phyloP scores from a whole-genome alignment of 345 rosid species.

The sweet orange (Citrus sinensis) region DNA sequence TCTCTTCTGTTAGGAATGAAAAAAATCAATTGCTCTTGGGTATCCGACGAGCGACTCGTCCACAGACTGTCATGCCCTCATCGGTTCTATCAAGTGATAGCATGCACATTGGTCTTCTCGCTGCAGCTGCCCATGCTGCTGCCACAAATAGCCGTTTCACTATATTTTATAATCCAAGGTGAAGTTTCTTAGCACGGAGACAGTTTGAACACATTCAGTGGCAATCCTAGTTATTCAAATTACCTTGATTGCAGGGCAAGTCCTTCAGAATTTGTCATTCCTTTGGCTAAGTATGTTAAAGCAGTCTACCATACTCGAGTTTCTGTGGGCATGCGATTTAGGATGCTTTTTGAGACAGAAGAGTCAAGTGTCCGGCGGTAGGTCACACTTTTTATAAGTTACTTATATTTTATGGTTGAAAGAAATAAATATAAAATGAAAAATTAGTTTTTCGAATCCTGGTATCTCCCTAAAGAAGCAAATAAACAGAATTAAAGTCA shows the following conservation, averaged over 20 bases:
- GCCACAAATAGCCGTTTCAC: slow-evolving; percentile 49
- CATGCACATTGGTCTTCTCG: slow-evolving; percentile 53
- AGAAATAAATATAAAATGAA: background rate
- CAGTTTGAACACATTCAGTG: background rate
- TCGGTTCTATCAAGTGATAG: slow-evolving; percentile 52
- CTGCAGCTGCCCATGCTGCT: slow-evolving; percentile 55
- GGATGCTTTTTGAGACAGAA: slow-evolving; percentile 66
- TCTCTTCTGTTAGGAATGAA: slow-evolving; percentile 37
- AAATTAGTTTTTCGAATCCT: background rate
- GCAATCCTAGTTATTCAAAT: background rate
- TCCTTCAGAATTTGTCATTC: slow-evolving; percentile 57
- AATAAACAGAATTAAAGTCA: background rate
- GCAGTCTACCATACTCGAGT: slow-evolving; percentile 50
- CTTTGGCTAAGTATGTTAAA: slow-evolving; percentile 49
- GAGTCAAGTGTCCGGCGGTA: slow-evolving; percentile 65
- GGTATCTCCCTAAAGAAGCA: background rate
- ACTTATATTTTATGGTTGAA: background rate
- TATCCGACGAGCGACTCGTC: slow-evolving; percentile 43
- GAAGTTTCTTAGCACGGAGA: background rate
- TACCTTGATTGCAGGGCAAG: slow-evolving; percentile 49
- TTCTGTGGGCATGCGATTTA: slow-evolving; percentile 62
- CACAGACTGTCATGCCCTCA: slow-evolving; percentile 45
- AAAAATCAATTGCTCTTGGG: slow-evolving; percentile 47
- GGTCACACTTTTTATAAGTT: slow-evolving; percentile 1
- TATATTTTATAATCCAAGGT: slow-evolving; percentile 49